Conservation (phyloP, 345 rosid genomes). For the Psidium friedrichsthalianum region DNA sequence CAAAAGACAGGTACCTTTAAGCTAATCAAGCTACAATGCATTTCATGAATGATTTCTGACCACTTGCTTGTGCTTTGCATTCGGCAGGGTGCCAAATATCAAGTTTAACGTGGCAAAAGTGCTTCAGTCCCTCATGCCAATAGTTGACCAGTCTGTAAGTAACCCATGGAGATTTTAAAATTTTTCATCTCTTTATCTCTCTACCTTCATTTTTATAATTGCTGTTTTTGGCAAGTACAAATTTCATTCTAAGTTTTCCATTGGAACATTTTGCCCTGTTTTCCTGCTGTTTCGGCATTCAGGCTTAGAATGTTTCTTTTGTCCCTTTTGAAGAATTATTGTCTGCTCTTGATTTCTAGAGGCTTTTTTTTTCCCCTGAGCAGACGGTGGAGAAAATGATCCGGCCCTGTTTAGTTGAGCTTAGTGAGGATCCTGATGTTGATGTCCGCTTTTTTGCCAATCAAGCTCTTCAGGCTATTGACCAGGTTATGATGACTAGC, state of each 20-base stretch:
- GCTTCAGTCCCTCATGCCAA: conserved; percentile 80
- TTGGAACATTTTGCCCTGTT: neutral
- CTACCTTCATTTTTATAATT: neutral
- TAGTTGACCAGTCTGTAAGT: conserved; percentile 78
- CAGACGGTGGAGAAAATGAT: conserved; percentile 77
- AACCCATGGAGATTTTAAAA: neutral
- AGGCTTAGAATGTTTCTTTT: neutral
- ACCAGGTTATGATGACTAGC: conserved; percentile 69
- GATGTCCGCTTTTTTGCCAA: conserved; percentile 81
- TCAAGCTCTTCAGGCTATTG: conserved; percentile 74
- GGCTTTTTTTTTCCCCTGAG: neutral
- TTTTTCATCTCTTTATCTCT: neutral
- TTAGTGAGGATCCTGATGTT: conserved; percentile 86
- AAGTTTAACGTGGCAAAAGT: conserved; percentile 95
- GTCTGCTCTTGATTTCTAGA: neutral
- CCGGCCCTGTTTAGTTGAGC: conserved; percentile 70
- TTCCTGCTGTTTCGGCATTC: neutral
- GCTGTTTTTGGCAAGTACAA: neutral
- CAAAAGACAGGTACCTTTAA: conserved; percentile 67
- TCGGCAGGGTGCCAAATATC: conserved; percentile 85
- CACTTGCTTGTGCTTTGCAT: neutral
- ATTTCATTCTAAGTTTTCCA: neutral
- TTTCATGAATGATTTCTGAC: neutral
- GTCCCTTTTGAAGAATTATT: neutral
- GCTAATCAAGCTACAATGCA: neutral